phyloP scores from a whole-genome alignment of 2,329 filamentous ascomycete species.

The Nemania serpens region DNA sequence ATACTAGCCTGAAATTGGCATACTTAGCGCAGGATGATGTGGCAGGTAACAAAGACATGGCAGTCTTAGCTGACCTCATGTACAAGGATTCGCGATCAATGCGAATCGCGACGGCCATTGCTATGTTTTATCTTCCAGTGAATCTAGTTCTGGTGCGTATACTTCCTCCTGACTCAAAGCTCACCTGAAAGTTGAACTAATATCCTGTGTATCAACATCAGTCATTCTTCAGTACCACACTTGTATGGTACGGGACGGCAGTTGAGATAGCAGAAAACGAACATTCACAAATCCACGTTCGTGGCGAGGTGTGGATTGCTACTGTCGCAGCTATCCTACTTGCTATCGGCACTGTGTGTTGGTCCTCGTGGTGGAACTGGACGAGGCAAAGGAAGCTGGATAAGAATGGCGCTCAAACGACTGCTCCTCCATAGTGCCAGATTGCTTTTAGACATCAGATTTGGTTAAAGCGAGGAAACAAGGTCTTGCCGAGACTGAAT shows the following conservation, averaged over 20 bases:
- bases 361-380: slow-evolving; percentile 17
- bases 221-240: slow-evolving; percentile 11
- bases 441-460: not conserved
- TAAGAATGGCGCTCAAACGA: not conserved
- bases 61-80: not conserved
- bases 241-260: slow-evolving; percentile 9
- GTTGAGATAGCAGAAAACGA: not conserved
- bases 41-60: slow-evolving; percentile 4
- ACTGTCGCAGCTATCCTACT: slow-evolving; percentile 30
- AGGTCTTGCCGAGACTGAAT: too few relatives aligned
- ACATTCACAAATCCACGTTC: not conserved
- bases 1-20: slow-evolving; percentile 8
- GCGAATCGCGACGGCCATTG: slow-evolving; percentile 15
- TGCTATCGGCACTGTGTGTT: slow-evolving; percentile 11
- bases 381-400: not conserved
- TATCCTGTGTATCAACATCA: not conserved
- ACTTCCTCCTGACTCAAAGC: not conserved
- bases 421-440: not conserved
- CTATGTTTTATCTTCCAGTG: slow-evolving; percentile 19
- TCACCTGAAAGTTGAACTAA: not conserved
- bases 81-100: slow-evolving; percentile 10
- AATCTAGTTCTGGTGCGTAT: slow-evolving; percentile 16
- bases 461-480: too few relatives aligned
- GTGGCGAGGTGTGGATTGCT: slow-evolving; percentile 40
- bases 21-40: slow-evolving; percentile 6